phyloP scores from a whole-genome alignment of 441 rosid genomes.

The Populus hybrid region DNA sequence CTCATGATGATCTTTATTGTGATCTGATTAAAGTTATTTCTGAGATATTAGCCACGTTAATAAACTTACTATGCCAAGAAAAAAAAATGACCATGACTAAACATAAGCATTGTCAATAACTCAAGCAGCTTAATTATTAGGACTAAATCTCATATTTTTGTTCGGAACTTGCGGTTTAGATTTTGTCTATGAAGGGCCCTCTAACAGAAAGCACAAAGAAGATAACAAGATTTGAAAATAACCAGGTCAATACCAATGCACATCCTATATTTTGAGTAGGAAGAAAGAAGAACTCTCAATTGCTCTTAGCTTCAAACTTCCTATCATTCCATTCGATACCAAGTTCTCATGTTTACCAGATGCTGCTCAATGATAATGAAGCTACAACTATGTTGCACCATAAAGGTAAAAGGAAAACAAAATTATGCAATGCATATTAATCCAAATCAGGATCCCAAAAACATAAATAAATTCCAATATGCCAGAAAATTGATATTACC shows the following conservation, averaged over 20 bases:
- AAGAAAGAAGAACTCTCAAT: neutral
- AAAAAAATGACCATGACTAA: neutral
- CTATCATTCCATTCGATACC: neutral
- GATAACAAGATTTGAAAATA: neutral
- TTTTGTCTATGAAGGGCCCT: neutral
- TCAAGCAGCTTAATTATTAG: neutral
- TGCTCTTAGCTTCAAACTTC: neutral
- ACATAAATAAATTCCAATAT: neutral
- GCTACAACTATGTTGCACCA: neutral
- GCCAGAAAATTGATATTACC: conserved; percentile 42
- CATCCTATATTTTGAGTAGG: neutral
- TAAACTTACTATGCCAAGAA: neutral
- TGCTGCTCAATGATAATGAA: neutral
- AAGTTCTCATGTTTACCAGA: neutral
- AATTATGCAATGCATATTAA: neutral
- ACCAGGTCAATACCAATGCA: neutral
- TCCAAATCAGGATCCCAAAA: neutral
- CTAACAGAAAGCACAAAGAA: neutral
- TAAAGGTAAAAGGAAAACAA: neutral
- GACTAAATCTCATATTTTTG: neutral
- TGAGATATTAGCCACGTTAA: conserved; percentile 7
- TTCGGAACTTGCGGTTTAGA: neutral
- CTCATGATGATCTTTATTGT: conserved; percentile 61
- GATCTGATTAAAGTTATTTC: conserved; percentile 39
- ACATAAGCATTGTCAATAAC: neutral